phyloP scores from a whole-genome alignment of 306 rosid species.

The Cicer judaicum region DNA sequence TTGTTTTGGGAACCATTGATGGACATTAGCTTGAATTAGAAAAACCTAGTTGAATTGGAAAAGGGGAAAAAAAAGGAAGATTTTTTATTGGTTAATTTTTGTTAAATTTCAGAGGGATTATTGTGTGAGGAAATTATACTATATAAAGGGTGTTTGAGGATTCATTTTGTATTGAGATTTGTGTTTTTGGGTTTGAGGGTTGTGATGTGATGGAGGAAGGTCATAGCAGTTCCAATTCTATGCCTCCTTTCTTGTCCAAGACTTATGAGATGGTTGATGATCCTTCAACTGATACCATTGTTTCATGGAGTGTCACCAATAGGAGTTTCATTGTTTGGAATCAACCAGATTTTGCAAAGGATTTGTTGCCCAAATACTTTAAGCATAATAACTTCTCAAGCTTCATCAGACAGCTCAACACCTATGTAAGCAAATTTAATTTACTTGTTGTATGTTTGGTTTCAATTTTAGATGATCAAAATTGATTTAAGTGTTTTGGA shows the following conservation, averaged over 20 bases:
- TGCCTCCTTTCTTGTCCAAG: slow-evolving; percentile 83
- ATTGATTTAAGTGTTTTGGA: too few species aligned
- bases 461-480: too few species aligned
- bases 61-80: slow-evolving; percentile 10
- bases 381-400: slow-evolving; percentile 94
- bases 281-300: slow-evolving; percentile 60
- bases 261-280: slow-evolving; percentile 91
- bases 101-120: slow-evolving; percentile 6
- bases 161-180: slow-evolving; percentile 39
- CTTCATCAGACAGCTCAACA: slow-evolving; percentile 90
- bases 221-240: slow-evolving; percentile 62
- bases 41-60: slow-evolving; percentile 24
- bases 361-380: slow-evolving; percentile 73
- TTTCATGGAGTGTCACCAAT: slow-evolving; percentile 75
- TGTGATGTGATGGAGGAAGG: slow-evolving; percentile 68
- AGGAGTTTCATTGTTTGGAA: slow-evolving; percentile 83
- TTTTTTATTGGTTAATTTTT: slow-evolving; percentile 20
- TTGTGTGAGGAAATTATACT: not conserved
- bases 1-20: not conserved
- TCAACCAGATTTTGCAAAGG: slow-evolving; percentile 66
- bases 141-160: slow-evolving; percentile 13
- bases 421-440: slow-evolving; percentile 70
- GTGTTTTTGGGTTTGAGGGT: slow-evolving; percentile 40
- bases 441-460: not conserved
- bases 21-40: slow-evolving; percentile 16